Base-by-base conservation (phyloP, 371 early-diverging fungal genomes). In the Choanephora cucurbitarum region DNA sequence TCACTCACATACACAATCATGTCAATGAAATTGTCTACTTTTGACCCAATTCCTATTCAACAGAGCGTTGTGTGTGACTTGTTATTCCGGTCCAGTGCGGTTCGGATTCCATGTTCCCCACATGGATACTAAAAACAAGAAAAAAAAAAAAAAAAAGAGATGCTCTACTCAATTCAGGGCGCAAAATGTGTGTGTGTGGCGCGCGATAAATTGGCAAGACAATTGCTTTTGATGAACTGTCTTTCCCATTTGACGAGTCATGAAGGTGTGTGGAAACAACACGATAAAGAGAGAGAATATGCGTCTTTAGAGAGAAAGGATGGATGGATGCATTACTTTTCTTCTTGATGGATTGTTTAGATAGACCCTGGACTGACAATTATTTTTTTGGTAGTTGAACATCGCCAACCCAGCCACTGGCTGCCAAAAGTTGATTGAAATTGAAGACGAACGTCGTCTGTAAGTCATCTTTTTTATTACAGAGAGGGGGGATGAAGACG, bases 391-490 rank as follows among this genome's bases (percentile, higher is more conserved):
- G 2, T 68, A 97, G 95, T 80, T 97, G 79, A 96, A 95, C 88
- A 94, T 98, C 74, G 92, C 97, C 76, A 90, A 94, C 85, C 96
- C 97, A 80, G 91, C 92, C 77, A 92, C 93, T 82, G 99, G 97
- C 73, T 91, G 94, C 77, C 96, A 98, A 80, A 98, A 97, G 88
- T 79, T 86, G 73, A 82, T 96, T 80, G 94, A 96, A 59, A 89
- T 99, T 64, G 96, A 95, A 64, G 93, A 95, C 73, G 97, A 97
- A 82, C 91, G 91, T 69, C 86, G 89, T 73, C 70, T 89, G 91
- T 91, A 77, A 83, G 89, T 85, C 15, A 21, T 49, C 28, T 15
- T 37, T 7, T 28, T 37, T 39, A 10, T 39, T 21, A 24, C 39
- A 14, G 9, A 53, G 13, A 34, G n/a, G 32, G 13, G 45, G 14